These are phyloP conservation scores for Ceratobasidium sp. DNA, from an alignment of 1,284 basidiomycete species.

Conservation along the genomic window DNA sequence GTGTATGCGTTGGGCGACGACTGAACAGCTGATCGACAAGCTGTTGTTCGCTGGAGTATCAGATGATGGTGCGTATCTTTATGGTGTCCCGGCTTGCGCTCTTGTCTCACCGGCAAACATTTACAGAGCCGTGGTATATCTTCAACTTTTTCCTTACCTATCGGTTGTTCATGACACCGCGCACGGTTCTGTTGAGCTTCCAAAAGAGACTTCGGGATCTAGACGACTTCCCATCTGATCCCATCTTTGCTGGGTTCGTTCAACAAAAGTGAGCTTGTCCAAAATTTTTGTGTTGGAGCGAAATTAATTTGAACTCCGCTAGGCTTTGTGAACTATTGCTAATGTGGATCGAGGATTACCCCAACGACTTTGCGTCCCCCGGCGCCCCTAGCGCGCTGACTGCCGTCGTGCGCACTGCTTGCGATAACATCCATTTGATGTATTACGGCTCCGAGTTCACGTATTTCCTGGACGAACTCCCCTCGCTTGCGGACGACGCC, in stretches of 20 bases:
- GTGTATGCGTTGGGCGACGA: constrained; percentile 44
- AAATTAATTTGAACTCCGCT: not conserved
- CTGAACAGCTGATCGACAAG: constrained; percentile 46
- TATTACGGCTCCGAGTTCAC: constrained; percentile 73
- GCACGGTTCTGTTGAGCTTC: constrained; percentile 80
- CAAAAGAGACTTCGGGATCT: constrained; percentile 67
- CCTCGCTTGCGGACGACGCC: constrained; percentile 70
- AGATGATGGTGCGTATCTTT: constrained; percentile 41
- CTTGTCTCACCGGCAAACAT: constrained; percentile 17
- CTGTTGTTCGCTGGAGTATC: constrained; percentile 44
- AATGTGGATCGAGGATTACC: constrained; percentile 76
- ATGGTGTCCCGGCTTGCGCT: not conserved
- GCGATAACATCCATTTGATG: constrained; percentile 76
- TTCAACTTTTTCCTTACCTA: constrained; percentile 82
- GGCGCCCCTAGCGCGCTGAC: constrained; percentile 74
- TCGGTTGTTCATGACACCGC: constrained; percentile 78
- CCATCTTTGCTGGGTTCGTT: constrained; percentile 42
- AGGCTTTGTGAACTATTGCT: constrained; percentile 70
- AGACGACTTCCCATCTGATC: constrained; percentile 36
- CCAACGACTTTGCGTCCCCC: constrained; percentile 77
- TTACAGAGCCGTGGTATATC: constrained; percentile 74
- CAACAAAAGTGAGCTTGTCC: constrained; percentile 42
- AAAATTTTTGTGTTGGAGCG: too few species aligned
- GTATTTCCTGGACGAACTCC: constrained; percentile 47
- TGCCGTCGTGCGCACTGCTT: constrained; percentile 72